Base-by-base conservation (phyloP, 768 basidiomycete genomes). In the Mycena pura region DNA sequence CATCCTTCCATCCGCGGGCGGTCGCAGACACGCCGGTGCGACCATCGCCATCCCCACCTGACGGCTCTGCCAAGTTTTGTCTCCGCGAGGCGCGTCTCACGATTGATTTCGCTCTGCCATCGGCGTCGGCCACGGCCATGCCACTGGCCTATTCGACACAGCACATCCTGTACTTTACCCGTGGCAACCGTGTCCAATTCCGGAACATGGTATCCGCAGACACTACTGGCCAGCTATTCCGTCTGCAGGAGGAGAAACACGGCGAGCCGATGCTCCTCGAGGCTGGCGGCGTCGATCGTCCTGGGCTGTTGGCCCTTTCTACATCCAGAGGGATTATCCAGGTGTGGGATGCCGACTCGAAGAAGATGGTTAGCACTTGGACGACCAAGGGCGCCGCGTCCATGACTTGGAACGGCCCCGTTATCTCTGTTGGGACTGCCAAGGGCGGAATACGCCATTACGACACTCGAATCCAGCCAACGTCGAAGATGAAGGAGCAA, bases 401-500 rank as follows among this genome's bases (percentile, higher is more conserved):
- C 17, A 76, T 95, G 74, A 78, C 80, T 21, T 94, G 91, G 88
- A 84, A 84, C 64, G 84, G 84, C 3, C 80, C 84, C 19, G 76
- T 88, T 11, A 77, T 95, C n/a, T 84, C 84, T 15, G 81, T 86
- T 9, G 91, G 91, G 4, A 84, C 85, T 39, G 68, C 76, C 57
- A 87, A 88, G 65, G 92, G 89, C n/a, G 81, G 83, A 27, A 89
- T 95, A 55, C 82, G 86, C 62, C 87, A 91, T 70, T 90, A 86
- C 67, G 91, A 93, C 70, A 89, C 88, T 1, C 76, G 91, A 19
- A 78, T 89, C 22, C 73, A 71, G 24, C 74, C 78, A 2, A 68
- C 73, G 19, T 62, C 73, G 25, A 82, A 80, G 73, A 78, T 82
- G 67, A 81, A 81, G 69, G 90, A 92, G 69, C 86, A 88, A 68